Conservation (phyloP, 495 filamentous ascomycete genomes). For the Xylaria intraflava region DNA sequence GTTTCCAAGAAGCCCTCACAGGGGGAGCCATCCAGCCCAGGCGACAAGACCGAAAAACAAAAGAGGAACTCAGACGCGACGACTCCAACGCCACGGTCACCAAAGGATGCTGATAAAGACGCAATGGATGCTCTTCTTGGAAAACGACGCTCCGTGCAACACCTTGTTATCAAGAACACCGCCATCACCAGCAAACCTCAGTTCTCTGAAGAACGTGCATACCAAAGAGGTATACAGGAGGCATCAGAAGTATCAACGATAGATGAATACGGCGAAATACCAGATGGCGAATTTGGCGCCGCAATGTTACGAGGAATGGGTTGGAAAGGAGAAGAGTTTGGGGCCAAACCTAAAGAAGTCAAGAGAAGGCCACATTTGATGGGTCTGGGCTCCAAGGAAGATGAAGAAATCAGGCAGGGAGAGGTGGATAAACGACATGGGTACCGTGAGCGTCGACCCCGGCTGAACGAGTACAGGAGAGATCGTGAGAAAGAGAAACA, state of each 20-base stretch:
- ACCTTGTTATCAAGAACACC: slow-evolving; percentile 19
- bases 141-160: slow-evolving; percentile 25
- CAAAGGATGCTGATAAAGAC: slow-evolving; percentile 61
- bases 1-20: slow-evolving; percentile 25
- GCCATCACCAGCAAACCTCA: slow-evolving; percentile 24
- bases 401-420: slow-evolving; percentile 50
- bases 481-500: slow-evolving; percentile 37
- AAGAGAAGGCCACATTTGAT: slow-evolving; percentile 71
- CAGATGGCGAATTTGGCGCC: slow-evolving; percentile 90
- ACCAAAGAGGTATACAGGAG: slow-evolving; percentile 57
- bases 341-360: slow-evolving; percentile 40
- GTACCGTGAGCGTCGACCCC: slow-evolving; percentile 28
- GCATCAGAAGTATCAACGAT: slow-evolving; percentile 69
- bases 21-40: slow-evolving; percentile 7
- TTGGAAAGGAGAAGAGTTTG: slow-evolving; percentile 75
- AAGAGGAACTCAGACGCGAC: slow-evolving; percentile 16
- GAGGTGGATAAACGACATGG: slow-evolving; percentile 25
- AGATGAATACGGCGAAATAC: slow-evolving; percentile 79
- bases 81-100: slow-evolving; percentile 26
- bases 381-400: slow-evolving; percentile 74
- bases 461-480: slow-evolving; percentile 40
- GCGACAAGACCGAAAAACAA: slow-evolving; percentile 21
- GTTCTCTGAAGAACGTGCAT: slow-evolving; percentile 60
- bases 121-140: slow-evolving; percentile 76
- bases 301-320: slow-evolving; percentile 86